Base-by-base conservation (phyloP, 768 basidiomycete genomes). In the Mycena maculata region DNA sequence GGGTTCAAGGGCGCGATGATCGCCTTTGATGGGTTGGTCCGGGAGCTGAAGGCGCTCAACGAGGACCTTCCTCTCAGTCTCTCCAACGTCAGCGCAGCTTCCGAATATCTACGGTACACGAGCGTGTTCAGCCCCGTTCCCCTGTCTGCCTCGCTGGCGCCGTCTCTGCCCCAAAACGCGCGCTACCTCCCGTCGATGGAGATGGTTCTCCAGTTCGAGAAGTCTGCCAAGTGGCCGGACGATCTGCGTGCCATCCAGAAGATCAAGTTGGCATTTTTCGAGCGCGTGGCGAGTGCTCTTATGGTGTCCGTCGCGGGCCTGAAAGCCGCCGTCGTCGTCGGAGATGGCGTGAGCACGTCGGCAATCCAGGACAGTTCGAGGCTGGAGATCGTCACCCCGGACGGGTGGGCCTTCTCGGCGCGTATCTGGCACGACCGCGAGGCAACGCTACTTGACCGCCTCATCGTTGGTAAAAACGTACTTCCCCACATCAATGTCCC, bases 211-310 rank as follows among this genome's bases (percentile, higher is more conserved):
- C 92, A 96, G 76, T 98, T 98, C 72, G 97, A 99, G 76, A 92
- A 91, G 67, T 97, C 95, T 0, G 89, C 91, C 0, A 87, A 88
- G 67, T 99, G 98, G 98, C 97, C 98, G 0, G 96, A 99, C 73
- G 95, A 99, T 70, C 85, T 99, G 5, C 85, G 83, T 20, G 95
- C 96, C 0, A 92, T 98, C 50, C 97, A 98, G 76, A 94, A 94
- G 68, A 91, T 95, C 78, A 99, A 99, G 77, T 82, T 97, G 1
- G 97, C 96, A 0, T 92, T 99, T 75, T 88, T 98, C 67, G 93
- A 95, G 74, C 87, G 88, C 42, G 83, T 98, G 9, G 94, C 92
- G 1, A 81, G 83, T 22, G 83, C 84, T 1, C 82, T 98, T 50
- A 88, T 89, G 86, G 76, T 78, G 12, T 73, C 82, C 1, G 79